Evolutionary conservation across 192 early-diverging fungal genomes (phyloP).

Genomic region (Backusella morwellensis): DNA sequence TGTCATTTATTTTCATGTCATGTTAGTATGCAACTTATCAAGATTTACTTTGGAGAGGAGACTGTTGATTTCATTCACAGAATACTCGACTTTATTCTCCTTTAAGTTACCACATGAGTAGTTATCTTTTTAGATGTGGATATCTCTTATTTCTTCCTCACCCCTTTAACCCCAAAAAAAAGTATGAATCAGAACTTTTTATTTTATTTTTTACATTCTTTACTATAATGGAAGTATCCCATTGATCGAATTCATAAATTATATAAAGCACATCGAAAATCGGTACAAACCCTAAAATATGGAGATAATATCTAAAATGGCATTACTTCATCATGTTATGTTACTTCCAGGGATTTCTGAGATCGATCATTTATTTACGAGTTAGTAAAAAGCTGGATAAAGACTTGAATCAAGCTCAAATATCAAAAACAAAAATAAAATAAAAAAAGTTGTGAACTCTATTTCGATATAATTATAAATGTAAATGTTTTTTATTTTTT

Average conservation of each 20-base stretch:
- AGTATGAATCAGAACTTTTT: not conserved
- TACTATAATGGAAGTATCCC: not conserved
- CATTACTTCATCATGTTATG: not conserved
- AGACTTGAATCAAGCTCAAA: not conserved
- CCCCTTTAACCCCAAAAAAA: not conserved
- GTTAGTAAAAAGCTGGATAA: not conserved
- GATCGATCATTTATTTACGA: not conserved
- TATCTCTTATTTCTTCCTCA: not conserved
- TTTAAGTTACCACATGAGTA: not conserved
- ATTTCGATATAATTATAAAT: not conserved
- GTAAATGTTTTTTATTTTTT: not conserved
- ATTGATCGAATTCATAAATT: not conserved
- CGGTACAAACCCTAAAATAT: not conserved
- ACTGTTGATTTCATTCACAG: not conserved
- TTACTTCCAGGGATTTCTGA: not conserved
- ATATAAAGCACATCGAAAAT: not conserved
- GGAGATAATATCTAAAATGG: not conserved
- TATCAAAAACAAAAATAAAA: not conserved
- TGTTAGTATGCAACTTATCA: not conserved
- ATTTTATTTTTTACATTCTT: not conserved
- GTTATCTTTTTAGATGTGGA: not conserved
- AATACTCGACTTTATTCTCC: not conserved
- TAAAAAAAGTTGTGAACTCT: not conserved
- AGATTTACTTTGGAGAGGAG: not conserved
- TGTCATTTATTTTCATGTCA: not conserved